Conservation (phyloP, 106 monocot species). For the Dendrobium huoshanense region DNA sequence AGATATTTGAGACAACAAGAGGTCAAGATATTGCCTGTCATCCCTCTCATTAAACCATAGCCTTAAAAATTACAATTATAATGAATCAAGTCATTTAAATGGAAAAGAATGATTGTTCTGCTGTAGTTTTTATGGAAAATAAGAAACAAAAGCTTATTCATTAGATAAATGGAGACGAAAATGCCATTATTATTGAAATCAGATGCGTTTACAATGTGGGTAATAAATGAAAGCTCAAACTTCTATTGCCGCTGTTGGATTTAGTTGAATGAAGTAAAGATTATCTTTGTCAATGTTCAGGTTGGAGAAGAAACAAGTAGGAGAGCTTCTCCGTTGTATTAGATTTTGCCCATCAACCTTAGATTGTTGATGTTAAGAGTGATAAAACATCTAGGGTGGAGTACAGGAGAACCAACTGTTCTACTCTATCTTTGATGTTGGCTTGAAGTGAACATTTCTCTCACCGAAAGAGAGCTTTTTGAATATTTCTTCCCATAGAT, state of each 20-base stretch:
- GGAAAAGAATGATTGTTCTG: neutral
- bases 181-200: slow-evolving; percentile 4
- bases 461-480: slow-evolving; percentile 13
- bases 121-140: neutral
- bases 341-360: slow-evolving; percentile 15
- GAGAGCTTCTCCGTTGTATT: slow-evolving; percentile 56
- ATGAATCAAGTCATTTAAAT: neutral
- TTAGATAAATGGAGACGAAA: neutral
- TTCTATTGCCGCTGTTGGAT: neutral
- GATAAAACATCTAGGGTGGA: slow-evolving; percentile 50
- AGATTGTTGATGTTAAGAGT: slow-evolving; percentile 36
- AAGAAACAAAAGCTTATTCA: neutral
- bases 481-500: slow-evolving; percentile 29
- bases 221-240: neutral
- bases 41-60: slow-evolving; percentile 35
- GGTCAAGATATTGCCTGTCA: slow-evolving; percentile 28
- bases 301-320: slow-evolving; percentile 43
- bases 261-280: neutral
- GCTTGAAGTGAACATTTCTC: slow-evolving; percentile 3
- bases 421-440: slow-evolving; percentile 9
- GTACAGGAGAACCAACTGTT: slow-evolving; percentile 14
- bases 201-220: neutral
- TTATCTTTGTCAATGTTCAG: slow-evolving; percentile 41
- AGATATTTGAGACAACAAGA: slow-evolving; percentile 73
- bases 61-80: slow-evolving; percentile 17